Conservation (phyloP, 495 filamentous ascomycete species). For the Xylaria venustula region DNA sequence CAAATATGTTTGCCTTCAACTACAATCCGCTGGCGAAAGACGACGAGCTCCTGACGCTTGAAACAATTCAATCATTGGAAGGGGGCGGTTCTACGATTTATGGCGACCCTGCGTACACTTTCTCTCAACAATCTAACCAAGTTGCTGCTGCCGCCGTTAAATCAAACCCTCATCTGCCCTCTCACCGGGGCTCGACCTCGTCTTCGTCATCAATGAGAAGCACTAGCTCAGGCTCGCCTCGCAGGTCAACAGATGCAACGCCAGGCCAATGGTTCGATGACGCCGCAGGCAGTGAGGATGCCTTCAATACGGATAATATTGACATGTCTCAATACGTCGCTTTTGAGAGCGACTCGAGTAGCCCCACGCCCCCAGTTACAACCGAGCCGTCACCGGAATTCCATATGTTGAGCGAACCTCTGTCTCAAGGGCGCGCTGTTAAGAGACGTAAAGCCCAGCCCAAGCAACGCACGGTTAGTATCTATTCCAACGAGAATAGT, state of each 20-base stretch:
- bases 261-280: slow-evolving; percentile 13
- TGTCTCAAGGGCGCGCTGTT: slow-evolving; percentile 17
- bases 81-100: background rate
- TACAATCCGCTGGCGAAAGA: slow-evolving; percentile 6
- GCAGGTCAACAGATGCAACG: slow-evolving; percentile 24
- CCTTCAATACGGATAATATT: slow-evolving; percentile 19
- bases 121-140: background rate
- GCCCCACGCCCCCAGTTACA: slow-evolving; percentile 50
- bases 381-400: slow-evolving; percentile 27
- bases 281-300: background rate
- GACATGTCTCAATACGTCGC: slow-evolving; percentile 65
- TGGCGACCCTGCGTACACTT: background rate
- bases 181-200: slow-evolving; percentile 29
- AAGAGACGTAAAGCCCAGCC: slow-evolving; percentile 32
- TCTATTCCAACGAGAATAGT: background rate
- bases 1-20: slow-evolving; percentile 16
- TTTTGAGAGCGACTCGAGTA: slow-evolving; percentile 68
- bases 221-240: slow-evolving; percentile 21
- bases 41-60: background rate
- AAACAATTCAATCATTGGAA: background rate
- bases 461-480: slow-evolving; percentile 33
- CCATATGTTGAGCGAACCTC: background rate
- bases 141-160: background rate
- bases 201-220: slow-evolving; percentile 25
- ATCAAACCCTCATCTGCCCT: slow-evolving; percentile 6